Evolutionary conservation across 2,329 filamentous ascomycete species (phyloP).

Genomic region (Scytalidium lignicola): DNA sequence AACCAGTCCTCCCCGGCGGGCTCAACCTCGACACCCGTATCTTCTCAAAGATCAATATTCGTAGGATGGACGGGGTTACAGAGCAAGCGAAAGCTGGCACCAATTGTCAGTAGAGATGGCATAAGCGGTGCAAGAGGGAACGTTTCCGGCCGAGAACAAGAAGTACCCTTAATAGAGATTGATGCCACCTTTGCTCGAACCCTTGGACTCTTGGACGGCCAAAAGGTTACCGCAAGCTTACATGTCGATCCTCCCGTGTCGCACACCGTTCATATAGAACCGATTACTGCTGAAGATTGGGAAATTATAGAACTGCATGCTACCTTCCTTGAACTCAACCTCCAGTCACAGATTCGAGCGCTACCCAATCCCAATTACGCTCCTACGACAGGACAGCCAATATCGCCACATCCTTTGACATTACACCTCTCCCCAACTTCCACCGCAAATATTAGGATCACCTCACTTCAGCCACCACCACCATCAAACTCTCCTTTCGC

Average conservation of each 20-base stretch:
- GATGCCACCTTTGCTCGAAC: slow-evolving; percentile 78
- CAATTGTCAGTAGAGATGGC: slow-evolving; percentile 70
- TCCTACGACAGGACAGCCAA: slow-evolving; percentile 42
- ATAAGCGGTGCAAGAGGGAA: slow-evolving; percentile 54
- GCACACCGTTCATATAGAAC: slow-evolving; percentile 95
- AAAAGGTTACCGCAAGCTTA: slow-evolving; percentile 66
- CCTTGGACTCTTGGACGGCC: slow-evolving; percentile 73
- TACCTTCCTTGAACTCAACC: slow-evolving; percentile 89
- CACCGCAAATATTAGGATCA: slow-evolving; percentile 84
- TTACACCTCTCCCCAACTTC: slow-evolving; percentile 93
- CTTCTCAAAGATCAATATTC: slow-evolving; percentile 66
- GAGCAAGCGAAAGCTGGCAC: slow-evolving; percentile 75
- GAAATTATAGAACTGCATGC: slow-evolving; percentile 98
- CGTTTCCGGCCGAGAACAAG: slow-evolving; percentile 63
- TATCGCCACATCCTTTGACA: slow-evolving; percentile 72
- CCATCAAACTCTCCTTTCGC: slow-evolving; percentile 70
- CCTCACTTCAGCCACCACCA: slow-evolving; percentile 73
- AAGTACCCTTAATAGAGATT: slow-evolving; percentile 74
- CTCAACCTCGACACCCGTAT: slow-evolving; percentile 38
- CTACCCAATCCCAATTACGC: slow-evolving; percentile 77
- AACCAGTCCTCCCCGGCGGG: slow-evolving; percentile 40
- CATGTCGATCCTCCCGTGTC: slow-evolving; percentile 88
- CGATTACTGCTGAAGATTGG: slow-evolving; percentile 92
- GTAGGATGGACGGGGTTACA: slow-evolving; percentile 98
- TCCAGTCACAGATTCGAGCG: slow-evolving; percentile 87